Conservation (phyloP, 164 flowering plant species). For the Paratinospora sagittata region DNA sequence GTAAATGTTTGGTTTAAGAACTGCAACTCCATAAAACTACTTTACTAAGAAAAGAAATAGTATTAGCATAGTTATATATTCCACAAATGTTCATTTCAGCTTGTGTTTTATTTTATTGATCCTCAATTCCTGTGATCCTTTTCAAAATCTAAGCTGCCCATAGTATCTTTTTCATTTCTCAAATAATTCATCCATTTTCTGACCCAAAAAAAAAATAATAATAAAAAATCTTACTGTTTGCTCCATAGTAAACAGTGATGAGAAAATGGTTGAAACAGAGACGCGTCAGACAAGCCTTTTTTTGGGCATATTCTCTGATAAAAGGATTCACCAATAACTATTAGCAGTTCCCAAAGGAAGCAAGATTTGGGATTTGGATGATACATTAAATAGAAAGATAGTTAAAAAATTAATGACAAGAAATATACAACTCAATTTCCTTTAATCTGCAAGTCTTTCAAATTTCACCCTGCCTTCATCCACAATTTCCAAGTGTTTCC, state of each 20-base stretch:
- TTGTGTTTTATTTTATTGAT: too few relatives aligned
- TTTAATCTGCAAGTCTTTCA: constrained; percentile 30
- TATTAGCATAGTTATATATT: not conserved
- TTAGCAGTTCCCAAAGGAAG: not conserved
- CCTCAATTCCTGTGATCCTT: not conserved
- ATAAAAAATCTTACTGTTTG: too few relatives aligned
- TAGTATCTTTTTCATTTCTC: too few relatives aligned
- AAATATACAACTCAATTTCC: not conserved
- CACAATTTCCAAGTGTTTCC: constrained; percentile 41
- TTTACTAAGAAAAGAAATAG: not conserved
- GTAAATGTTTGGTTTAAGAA: constrained; percentile 4
- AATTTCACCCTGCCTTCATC: constrained; percentile 49
- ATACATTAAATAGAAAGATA: not conserved
- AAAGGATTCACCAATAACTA: not conserved
- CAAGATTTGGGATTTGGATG: not conserved
- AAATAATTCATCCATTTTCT: too few relatives aligned
- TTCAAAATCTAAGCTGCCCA: too few relatives aligned
- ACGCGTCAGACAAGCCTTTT: not conserved
- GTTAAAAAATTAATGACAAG: not conserved
- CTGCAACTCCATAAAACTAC: not conserved
- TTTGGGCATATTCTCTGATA: not conserved
- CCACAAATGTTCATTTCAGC: too few relatives aligned
- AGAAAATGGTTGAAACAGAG: not conserved
- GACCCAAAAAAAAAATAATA: too few relatives aligned
- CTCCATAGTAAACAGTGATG: too few relatives aligned